Evolutionary conservation across 495 filamentous ascomycete species (phyloP), one percentile per base, ranked within the genome.

Genomic region (Monascus purpureus): DNA sequence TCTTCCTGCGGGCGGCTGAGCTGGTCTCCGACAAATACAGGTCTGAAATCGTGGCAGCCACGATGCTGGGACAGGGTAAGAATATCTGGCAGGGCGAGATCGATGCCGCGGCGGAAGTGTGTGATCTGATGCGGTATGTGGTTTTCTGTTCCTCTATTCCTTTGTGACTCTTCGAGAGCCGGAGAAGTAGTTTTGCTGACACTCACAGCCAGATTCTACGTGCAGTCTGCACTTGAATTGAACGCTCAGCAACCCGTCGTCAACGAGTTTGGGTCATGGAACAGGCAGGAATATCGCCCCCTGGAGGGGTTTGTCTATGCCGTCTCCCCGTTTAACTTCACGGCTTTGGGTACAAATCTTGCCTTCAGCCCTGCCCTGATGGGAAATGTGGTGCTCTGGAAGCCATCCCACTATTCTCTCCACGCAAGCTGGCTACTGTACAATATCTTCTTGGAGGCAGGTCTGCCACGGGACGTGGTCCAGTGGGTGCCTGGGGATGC

Each of bases 81-180:
- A 95, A 93, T 49, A 80, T 82, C 13, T 95, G 86, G 85, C 88
- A 96, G 51, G 88, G 82, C 27, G 88, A 96, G 65, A 94, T 95
- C 40, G 88, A 96, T 57, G 76, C 86, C 13, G 86, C 86, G 2
- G 87, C 88, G 1, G 88, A 96, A 55, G 57, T 93, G 33, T 77
- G 74, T 35, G 87, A 96, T n/a, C n/a, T n/a, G n/a, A n/a, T n/a
- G n/a, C n/a, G n/a, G n/a, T n/a, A n/a, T n/a, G n/a, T n/a, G n/a
- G n/a, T n/a, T n/a, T n/a, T n/a, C n/a, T n/a, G n/a, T n/a, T n/a
- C n/a, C n/a, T n/a, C n/a, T n/a, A n/a, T n/a, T n/a, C n/a, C n/a
- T n/a, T n/a, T n/a, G n/a, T n/a, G n/a, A n/a, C n/a, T n/a, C 50
- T 96, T 96, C 59, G 64, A 94, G 33, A 70, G 79, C 34, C 84